Evolutionary conservation across 768 basidiomycete species (phyloP).

Genomic region (Cyclocybe aegerita): DNA sequence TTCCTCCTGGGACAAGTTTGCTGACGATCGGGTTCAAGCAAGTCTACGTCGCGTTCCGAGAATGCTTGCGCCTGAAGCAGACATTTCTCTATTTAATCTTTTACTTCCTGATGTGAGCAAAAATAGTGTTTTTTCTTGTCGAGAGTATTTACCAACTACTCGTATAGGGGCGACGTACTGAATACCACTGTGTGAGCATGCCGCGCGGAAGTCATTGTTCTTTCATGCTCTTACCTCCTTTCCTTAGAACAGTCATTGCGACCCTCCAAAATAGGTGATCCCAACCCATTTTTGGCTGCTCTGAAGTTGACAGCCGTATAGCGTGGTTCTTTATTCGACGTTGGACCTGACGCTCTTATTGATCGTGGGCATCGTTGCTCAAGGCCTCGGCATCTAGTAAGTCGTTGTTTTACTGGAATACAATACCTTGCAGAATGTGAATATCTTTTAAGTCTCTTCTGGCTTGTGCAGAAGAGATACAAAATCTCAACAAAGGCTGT

Average conservation of each 20-base stretch:
- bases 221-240: background rate
- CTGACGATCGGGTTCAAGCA: conserved; percentile 70
- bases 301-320: conserved; percentile 20
- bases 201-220: background rate
- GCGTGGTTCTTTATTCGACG: conserved; percentile 71
- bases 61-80: conserved; percentile 69
- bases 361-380: conserved; percentile 63
- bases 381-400: conserved; percentile 70
- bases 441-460: conserved; percentile 51
- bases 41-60: conserved; percentile 56
- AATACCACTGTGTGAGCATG: conserved; percentile 70
- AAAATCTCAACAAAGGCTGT: conserved; percentile 65
- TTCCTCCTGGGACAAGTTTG: conserved; percentile 55
- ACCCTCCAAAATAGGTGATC: conserved; percentile 69
- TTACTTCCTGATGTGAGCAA: conserved; percentile 70
- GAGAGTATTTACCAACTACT: background rate
- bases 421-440: background rate
- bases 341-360: conserved; percentile 66
- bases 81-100: conserved; percentile 74
- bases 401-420: conserved; percentile 14
- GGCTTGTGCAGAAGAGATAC: conserved; percentile 67
- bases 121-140: background rate
- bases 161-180: conserved; percentile 65
- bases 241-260: conserved; percentile 60
- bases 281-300: background rate